These are phyloP conservation scores for Kwoniella sp. DNA, from an alignment of 768 basidiomycete species.

Conservation along the genomic window DNA sequence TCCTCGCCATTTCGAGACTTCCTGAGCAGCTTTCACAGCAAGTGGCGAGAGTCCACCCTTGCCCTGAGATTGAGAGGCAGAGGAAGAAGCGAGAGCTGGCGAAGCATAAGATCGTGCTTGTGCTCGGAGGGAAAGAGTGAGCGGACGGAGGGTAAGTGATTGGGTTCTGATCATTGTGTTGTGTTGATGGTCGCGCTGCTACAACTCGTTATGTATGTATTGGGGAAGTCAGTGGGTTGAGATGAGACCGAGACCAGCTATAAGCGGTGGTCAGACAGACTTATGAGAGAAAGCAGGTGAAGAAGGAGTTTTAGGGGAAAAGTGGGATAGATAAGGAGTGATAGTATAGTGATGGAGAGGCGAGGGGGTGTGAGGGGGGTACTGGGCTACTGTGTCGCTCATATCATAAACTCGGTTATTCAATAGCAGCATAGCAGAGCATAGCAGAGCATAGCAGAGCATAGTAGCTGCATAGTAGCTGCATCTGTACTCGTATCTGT, in stretches of 20 bases:
- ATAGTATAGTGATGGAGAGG: not conserved
- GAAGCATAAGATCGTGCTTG: slow-evolving; percentile 13
- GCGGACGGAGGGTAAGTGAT: not conserved
- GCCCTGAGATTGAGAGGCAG: slow-evolving; percentile 4
- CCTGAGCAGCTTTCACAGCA: slow-evolving; percentile 35
- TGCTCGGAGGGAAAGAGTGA: slow-evolving; percentile 1
- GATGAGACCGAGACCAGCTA: too few relatives aligned
- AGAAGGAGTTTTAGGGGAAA: not conserved
- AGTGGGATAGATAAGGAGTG: not conserved
- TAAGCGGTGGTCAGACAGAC: too few relatives aligned
- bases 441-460: too few relatives aligned
- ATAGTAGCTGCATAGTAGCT: too few relatives aligned
- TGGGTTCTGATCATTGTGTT: slow-evolving; percentile 13
- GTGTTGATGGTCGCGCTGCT: too few relatives aligned
- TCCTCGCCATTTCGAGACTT: slow-evolving; percentile 68
- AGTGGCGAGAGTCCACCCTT: slow-evolving; percentile 27
- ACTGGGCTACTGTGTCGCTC: too few relatives aligned
- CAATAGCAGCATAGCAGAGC: too few relatives aligned
- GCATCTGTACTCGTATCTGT: too few relatives aligned
- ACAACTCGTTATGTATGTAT: too few relatives aligned
- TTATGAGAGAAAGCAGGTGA: not conserved
- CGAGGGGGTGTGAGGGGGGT: not conserved
- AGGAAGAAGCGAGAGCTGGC: slow-evolving; percentile 19
- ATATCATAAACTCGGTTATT: slow-evolving; percentile 24
- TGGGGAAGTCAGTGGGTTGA: not conserved